Evolutionary conservation across 2,329 filamentous ascomycete genomes (phyloP), one percentile per base, ranked within the genome.

Genomic region (Colletotrichum spinosum): DNA sequence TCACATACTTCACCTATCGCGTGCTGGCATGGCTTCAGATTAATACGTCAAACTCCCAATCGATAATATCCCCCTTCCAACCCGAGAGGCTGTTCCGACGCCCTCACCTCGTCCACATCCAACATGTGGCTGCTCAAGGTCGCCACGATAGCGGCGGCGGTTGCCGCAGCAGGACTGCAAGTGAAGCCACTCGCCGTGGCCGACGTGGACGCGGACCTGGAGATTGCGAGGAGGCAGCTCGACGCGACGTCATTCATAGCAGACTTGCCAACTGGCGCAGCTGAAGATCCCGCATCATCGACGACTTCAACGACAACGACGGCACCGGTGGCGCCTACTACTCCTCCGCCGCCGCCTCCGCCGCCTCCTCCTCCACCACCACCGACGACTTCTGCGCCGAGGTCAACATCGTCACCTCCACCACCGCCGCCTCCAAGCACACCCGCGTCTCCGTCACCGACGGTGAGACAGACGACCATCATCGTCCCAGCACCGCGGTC

Each of bases 21-120:
- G 48, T 65, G 62, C 57, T 65, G 62, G 58, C 52, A 66, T 66
- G 63, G 63, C 52, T 62, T 62, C 35, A 44, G 38, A 44, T 11
- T 62, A 53, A 50, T 57, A 3, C 42, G 12, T 44, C 8, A 13
- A 44, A 15, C 42, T n/a, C 17, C 44, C 6, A 46, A 42, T 39
- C 39, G 12, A 34, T 33, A 65, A 34, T 8, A 55, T n/a, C 9
- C 13, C 38, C 13, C 38, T 17, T 49, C 25, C 12, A 17, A 6
- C 33, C 33, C 56, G 51, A 52, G 48, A 39, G 63, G 58, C 48
- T 25, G 42, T 6, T 35, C 8, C 8, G 9, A 49, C 8, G 48
- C 52, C 52, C 52, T 57, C 52, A 17, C 2, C 25, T 38, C 41
- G 52, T 38, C 53, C 38, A 37, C 56, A 60, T 60, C 56, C 48